Base-by-base conservation (phyloP, 371 early-diverging fungal species). In the Saksenaea oblongispora region DNA sequence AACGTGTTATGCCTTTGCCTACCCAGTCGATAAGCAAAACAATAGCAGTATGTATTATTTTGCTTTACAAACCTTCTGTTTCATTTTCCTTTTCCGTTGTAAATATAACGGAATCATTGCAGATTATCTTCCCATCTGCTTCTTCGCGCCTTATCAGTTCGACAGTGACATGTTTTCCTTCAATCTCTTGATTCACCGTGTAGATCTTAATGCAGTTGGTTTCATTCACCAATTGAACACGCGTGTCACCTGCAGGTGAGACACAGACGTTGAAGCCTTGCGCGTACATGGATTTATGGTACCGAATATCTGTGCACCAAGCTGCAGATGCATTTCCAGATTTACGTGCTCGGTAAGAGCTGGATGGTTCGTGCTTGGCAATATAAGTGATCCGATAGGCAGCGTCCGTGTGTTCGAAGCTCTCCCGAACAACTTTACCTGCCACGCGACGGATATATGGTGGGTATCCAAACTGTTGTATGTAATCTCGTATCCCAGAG, bases 391-490 rank as follows among this genome's bases (percentile, higher is more conserved):
- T 63, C 5, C 66, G 55, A 59, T 77, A 82, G 0, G 37, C 57
- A 31, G 47, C 60, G 0, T 42, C 44, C 13, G 61, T 51, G 13
- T 44, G 35, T 34, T 79, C 71, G 34, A 80, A 84, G 8, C 58
- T 56, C 34, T 78, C 79, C 34, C 70, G 56, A 9, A 68, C 56
- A 0, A 84, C 74, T 53, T 79, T 77, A n/a, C 79, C 81, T 10
- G 79, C 79, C 3, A 82, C 76, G 3, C 80, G 71, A 10, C 79
- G 74, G 34, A 84, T 76, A 63, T 79, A 84, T 15, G 86, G 83
- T 34, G 87, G 87, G 64, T 80, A 81, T 10, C 87, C 87, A 44
- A 76, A 65, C 13, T 76, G 67, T 7, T 72, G 10, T 5, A 87
- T 18, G 42, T 83, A 83, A 1, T 78, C 66, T 22, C 73, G 70